Evolutionary conservation across 1,284 basidiomycete species (phyloP), one percentile per base, ranked within the genome.

Genomic region (Fomitopsis schrenkii): DNA sequence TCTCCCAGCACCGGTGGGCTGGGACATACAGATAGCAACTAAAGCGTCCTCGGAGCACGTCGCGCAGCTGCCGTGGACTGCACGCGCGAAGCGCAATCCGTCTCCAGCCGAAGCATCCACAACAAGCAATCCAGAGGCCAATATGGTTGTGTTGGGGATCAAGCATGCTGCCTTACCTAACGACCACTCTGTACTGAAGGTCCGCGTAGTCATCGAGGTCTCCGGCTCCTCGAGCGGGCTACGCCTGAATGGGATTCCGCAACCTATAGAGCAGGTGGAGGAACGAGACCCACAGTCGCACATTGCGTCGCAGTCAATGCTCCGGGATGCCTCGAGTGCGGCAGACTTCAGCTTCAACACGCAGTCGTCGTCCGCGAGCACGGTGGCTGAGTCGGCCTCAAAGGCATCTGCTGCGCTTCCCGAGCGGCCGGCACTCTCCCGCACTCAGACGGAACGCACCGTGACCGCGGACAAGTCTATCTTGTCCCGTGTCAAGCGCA

Each of bases 1-100:
- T 5, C 75, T 99, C 19, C 91, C 94, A 2, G 82, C 86, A 1
- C 76, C 80, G 4, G 87, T 95, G 66, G 94, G 94, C 8, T 99
- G 97, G 97, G 95, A 98, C 69, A 86, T 97, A 0, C 92, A 91
- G 67, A 79, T 85, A 60, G 84, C 83, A 56, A 87, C 85, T 61
- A 90, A 80, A 70, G 91, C 83, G 30, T 90, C 85, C 1, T 87
- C 86, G 5, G 85, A 90, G 57, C 81, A 83, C 62, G 87, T 90
- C 14, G 85, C 92, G 65, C 81, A 82, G 52, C 83, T 93, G 6
- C 88, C 89, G 0, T 95, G 93, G 93, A 82, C 84, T 5, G 83
- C 85, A 17, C 83, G 81, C 65, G 91, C 91, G 2, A 82, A 82
- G 46, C 85, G 84, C 50, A 78, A 73, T 62, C 78, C 72, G 30